Conservation (phyloP, 345 rosid genomes). For the Gossypium herbaceum region DNA sequence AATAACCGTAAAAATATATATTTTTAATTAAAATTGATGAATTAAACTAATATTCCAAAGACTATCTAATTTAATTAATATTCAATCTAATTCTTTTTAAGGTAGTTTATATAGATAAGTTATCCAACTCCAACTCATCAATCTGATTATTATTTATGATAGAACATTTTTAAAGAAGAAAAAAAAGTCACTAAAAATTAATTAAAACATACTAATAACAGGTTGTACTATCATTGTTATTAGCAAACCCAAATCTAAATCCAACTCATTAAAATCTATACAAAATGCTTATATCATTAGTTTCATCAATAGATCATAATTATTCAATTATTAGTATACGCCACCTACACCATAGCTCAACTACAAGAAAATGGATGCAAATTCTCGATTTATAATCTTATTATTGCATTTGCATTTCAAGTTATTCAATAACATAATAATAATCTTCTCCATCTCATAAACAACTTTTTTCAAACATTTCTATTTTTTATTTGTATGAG, state of each 20-base stretch:
- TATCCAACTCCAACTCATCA: not conserved
- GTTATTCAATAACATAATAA: too few species aligned
- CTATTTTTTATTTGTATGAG: too few species aligned
- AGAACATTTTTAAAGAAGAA: not conserved
- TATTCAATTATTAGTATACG: not conserved
- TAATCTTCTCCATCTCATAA: not conserved
- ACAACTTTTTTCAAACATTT: too few species aligned
- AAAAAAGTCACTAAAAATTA: not conserved
- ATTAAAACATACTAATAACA: not conserved
- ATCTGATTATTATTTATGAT: not conserved
- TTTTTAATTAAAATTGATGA: too few species aligned
- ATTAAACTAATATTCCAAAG: too few species aligned
- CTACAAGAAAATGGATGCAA: not conserved
- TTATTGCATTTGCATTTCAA: not conserved
- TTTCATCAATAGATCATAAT: not conserved
- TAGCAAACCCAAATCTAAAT: constrained; percentile 8
- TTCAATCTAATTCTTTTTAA: too few species aligned
- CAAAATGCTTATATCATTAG: not conserved
- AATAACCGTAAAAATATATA: too few species aligned
- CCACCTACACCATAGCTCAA: not conserved
- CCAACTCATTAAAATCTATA: constrained; percentile 5
- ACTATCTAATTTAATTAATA: too few species aligned
- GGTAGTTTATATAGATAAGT: not conserved
- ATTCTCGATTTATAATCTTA: not conserved
- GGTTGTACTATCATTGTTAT: constrained; percentile 1